Base-by-base conservation (phyloP, 495 filamentous ascomycete species). In the Endocarpon pusillum region DNA sequence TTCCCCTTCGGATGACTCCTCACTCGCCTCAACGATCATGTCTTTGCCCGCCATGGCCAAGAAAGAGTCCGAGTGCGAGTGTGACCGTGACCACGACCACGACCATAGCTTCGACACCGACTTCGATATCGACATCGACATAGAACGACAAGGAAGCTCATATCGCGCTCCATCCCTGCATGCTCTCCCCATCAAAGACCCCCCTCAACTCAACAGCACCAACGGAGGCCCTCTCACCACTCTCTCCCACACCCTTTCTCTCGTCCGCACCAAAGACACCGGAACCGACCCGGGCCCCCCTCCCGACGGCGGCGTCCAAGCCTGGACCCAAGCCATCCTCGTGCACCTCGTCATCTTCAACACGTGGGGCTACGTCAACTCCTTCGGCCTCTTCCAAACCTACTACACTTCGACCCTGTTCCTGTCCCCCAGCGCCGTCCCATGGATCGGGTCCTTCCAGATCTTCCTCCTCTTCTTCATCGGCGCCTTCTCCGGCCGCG, bases 371-470 rank as follows among this genome's bases (percentile, higher is more conserved):
- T 75, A 76, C 43, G 72, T 79, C 49, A 71, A 73, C 46, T 75
- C 73, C 18, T 87, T 82, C 41, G 81, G 82, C 11, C 63, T 84
- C 1, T 91, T 86, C 49, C 84, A 91, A 41, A 61, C 73, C 1
- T 78, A 87, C 57, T 91, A 87, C 47, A 64, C 66, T 8, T 45
- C 62, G 3, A 52, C 50, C 3, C 41, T 69, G 2, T 31, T 42
- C 3, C 59, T 62, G 4, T 39, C 73, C 0, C 70, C 76, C 0
- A 78, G 76, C 0, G 65, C 73, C 27, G 71, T 89, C 35, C 78
- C 76, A 1, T 85, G 79, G 78, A 73, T 87, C 28, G 75, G 78
- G 3, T 75, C 71, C 16, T 58, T 81, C 18, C 77, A 83, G 45
- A 67, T 80, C 22, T 83, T 79, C 49, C 55, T 83, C 8, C 58